Percentiles rank a stretch among this genome's conserved stretches.
phyloP scores from a whole-genome alignment of 2,329 filamentous ascomycete species.

The Curvularia verruculosa region DNA sequence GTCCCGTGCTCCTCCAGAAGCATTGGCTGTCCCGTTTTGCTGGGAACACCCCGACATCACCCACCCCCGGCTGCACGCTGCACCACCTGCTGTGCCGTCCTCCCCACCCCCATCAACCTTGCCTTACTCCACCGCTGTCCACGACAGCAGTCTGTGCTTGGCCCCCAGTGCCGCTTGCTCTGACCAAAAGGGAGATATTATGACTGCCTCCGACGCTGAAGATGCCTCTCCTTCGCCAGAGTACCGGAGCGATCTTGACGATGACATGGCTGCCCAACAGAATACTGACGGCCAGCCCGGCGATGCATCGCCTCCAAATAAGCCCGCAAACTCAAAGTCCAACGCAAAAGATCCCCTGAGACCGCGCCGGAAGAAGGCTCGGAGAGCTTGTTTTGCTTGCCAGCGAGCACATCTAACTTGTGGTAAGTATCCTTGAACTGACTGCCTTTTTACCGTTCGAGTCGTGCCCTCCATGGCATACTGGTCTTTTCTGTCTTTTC shows the following conservation, averaged over 20 bases:
- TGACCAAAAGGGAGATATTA: constrained; percentile 51
- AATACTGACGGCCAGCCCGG: constrained; percentile 47
- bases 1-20: constrained; percentile 36
- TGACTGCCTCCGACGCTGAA: constrained; percentile 56
- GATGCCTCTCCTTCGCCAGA: constrained; percentile 57
- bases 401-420: constrained; percentile 97
- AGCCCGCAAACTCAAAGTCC: constrained; percentile 42
- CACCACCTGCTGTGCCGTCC: constrained; percentile 15
- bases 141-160: constrained; percentile 44
- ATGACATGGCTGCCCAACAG: constrained; percentile 54
- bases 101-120: too few species aligned
- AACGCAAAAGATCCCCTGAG: constrained; percentile 87
- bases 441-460: background rate
- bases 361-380: constrained; percentile 92
- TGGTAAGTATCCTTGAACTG: constrained; percentile 76
- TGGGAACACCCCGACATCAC: constrained; percentile 41
- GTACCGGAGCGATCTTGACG: constrained; percentile 50
- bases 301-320: constrained; percentile 42
- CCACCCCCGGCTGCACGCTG: constrained; percentile 49
- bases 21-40: constrained; percentile 48
- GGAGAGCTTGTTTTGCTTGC: constrained; percentile 93
- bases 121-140: constrained; percentile 22
- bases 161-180: constrained; percentile 29
- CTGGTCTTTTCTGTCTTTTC: too few species aligned
- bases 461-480: background rate